These are phyloP conservation scores for Solanum clarkiae DNA, from an alignment of 257 asterid species.

Conservation along the genomic window DNA sequence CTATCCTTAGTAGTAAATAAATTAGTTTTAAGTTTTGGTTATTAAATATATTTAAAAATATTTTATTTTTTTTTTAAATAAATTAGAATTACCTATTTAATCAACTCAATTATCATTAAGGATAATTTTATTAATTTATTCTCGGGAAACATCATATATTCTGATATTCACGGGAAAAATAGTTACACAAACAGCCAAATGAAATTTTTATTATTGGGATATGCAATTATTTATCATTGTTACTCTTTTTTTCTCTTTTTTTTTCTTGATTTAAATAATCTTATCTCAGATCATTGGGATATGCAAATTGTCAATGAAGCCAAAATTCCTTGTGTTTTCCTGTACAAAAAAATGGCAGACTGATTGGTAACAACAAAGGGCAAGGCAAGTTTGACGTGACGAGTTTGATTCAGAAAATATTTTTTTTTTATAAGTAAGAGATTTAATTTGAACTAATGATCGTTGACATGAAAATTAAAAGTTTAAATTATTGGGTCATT, in stretches of 20 bases:
- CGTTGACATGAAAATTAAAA: too few relatives aligned
- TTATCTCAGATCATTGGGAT: neutral
- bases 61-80: too few relatives aligned
- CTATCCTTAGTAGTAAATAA: too few relatives aligned
- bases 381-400: too few relatives aligned
- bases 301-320: neutral
- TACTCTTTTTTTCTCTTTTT: too few relatives aligned
- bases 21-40: too few relatives aligned
- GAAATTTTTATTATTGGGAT: neutral
- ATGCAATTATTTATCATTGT: neutral
- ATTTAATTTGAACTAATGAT: too few relatives aligned
- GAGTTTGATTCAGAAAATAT: too few relatives aligned
- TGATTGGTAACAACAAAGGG: neutral
- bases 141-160: neutral
- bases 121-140: neutral
- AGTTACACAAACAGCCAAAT: neutral
- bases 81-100: rapidly evolving
- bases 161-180: neutral
- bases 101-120: neutral
- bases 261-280: neutral
- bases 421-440: too few relatives aligned
- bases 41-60: too few relatives aligned
- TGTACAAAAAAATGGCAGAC: neutral
- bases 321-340: neutral
- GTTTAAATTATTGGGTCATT: rapidly evolving